Evolutionary conservation across 192 early-diverging fungal species (phyloP).

Genomic region (Mortierella hygrophila): DNA sequence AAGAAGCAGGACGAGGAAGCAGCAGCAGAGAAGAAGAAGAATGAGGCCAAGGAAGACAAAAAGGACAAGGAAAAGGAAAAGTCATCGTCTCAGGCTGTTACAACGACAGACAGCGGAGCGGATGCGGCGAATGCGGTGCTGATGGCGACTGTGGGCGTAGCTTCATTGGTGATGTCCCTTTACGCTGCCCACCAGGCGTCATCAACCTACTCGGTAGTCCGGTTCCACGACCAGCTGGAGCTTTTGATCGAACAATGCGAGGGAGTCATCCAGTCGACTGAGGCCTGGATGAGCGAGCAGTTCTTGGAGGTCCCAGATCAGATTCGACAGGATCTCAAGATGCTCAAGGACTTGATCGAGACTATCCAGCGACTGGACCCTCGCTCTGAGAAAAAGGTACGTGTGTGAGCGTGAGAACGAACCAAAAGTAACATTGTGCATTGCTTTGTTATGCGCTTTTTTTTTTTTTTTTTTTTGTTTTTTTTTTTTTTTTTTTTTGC

Average conservation of each 20-base stretch:
- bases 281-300: constrained; percentile 64
- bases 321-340: constrained; percentile 44
- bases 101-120: constrained; percentile 1
- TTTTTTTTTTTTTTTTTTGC: too few species aligned
- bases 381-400: constrained; percentile 57
- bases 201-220: constrained; percentile 54
- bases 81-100: background rate
- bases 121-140: constrained; percentile 11
- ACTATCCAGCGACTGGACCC: constrained; percentile 60
- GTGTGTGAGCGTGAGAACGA: constrained; percentile 1
- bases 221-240: constrained; percentile 64
- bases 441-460: background rate
- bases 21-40: constrained; percentile 15
- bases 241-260: constrained; percentile 58
- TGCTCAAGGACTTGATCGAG: constrained; percentile 57
- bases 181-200: constrained; percentile 63
- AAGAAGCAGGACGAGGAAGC: background rate
- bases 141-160: constrained; percentile 51
- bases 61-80: constrained; percentile 16
- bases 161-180: constrained; percentile 57
- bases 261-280: constrained; percentile 55
- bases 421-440: background rate
- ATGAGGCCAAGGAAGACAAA: constrained; percentile 14
- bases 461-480: constrained; percentile 5
- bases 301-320: constrained; percentile 56